A percentile compares a stretch with the other conserved stretches of the same genome.
Conservation (phyloP, 306 rosid genomes). For the Prunus mira region DNA sequence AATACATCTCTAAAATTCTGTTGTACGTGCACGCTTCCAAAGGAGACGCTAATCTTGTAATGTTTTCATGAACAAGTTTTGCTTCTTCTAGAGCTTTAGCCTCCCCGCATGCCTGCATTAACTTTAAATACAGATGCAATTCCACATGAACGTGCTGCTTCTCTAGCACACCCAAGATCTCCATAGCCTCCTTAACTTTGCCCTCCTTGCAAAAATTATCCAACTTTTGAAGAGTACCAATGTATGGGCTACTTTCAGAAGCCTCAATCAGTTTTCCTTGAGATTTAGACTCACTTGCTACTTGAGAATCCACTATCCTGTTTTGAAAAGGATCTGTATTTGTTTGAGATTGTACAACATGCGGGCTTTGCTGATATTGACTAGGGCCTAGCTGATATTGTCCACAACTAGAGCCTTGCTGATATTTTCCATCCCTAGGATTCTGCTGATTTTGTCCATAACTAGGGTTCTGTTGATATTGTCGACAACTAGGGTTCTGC, state of each 20-base stretch:
- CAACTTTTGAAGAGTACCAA: slow-evolving; percentile 46
- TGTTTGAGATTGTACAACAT: slow-evolving; percentile 3
- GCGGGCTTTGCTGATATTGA: background rate
- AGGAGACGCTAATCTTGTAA: slow-evolving; percentile 41
- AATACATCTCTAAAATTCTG: slow-evolving; percentile 69
- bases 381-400: slow-evolving; percentile 22
- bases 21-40: slow-evolving; percentile 53
- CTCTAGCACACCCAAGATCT: slow-evolving; percentile 48
- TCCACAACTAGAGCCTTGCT: background rate
- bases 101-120: slow-evolving; percentile 60
- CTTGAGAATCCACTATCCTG: slow-evolving; percentile 28
- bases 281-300: slow-evolving; percentile 24
- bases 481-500: slow-evolving; percentile 9
- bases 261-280: slow-evolving; percentile 27
- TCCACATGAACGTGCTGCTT: slow-evolving; percentile 42
- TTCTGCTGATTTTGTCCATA: no score
- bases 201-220: slow-evolving; percentile 60
- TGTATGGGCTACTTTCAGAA: slow-evolving; percentile 21
- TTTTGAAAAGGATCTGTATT: slow-evolving; percentile 20
- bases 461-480: no score
- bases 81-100: slow-evolving; percentile 61
- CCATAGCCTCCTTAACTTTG: slow-evolving; percentile 67
- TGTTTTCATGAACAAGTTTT: slow-evolving; percentile 46
- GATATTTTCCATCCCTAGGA: slow-evolving; percentile 5
- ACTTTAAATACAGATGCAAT: slow-evolving; percentile 41